Base-by-base conservation (phyloP, 768 basidiomycete genomes). In the Boletus patriciae region DNA sequence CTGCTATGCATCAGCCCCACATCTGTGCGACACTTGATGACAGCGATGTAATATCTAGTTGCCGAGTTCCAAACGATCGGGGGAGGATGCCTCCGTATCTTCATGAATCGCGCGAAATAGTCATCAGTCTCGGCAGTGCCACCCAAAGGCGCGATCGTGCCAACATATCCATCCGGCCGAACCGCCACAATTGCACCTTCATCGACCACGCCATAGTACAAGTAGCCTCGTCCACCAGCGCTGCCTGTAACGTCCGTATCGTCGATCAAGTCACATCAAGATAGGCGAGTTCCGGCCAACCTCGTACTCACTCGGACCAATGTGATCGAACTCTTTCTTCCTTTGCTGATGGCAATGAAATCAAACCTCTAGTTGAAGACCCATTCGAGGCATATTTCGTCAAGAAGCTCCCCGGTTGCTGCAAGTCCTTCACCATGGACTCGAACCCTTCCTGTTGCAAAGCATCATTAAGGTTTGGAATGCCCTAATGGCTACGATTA, bases 191-290 rank as follows among this genome's bases (percentile, higher is more conserved):
- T 49, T 6, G 60, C 67, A 19, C 70, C 71, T 43, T 67, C 57
- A 9, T 64, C 52, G 1, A 53, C 52, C 10, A 76, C 64, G 0
- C 86, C 86, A 59, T 83, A 87, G 25, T 77, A 76, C 0, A 67
- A 60, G 65, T 88, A 88, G 5, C 82, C 85, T 37, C 76, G 74
- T 4, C 84, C 85, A 27, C 83, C 84, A 23, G 73, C 64, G 5
- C 52, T 65, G 4, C 77, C 79, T 16, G 67, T 71, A 33, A 78
- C 57, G 57, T 83, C 80, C 3, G 60, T 67, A 54, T 85, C 85
- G 56, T 90, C 88, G 13, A 86, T 73, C 31, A 84, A 73, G 7
- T 85, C 80, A 33, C 21, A 29, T 66, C 44, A 66, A n/a, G 2
- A 33, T 6, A 12, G 2, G 19, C 11, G 1, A 43, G 11, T 13